Conservation (phyloP, 805 yeast genomes). For the Myxozyma monticola region DNA sequence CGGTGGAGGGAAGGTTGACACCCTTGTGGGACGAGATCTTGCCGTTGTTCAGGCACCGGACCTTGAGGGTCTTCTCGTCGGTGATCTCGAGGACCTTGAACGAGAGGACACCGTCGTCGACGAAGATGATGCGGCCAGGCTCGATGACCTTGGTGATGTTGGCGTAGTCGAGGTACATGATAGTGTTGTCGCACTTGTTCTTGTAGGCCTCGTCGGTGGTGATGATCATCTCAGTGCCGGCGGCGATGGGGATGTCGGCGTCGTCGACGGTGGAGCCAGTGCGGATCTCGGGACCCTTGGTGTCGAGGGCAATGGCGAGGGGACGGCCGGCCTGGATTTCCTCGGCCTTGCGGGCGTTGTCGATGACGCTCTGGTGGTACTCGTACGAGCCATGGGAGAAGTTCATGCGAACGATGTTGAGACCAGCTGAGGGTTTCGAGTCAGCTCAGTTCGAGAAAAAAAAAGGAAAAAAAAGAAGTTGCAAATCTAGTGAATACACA, state of each 20-base stretch:
- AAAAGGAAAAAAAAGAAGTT: too few species aligned
- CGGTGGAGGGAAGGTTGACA: slow-evolving; percentile 98
- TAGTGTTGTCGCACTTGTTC: slow-evolving; percentile 67
- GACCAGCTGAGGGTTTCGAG: slow-evolving; percentile 78
- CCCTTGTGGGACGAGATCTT: slow-evolving; percentile 97
- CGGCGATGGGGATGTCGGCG: slow-evolving; percentile 75
- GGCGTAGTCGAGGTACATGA: slow-evolving; percentile 90
- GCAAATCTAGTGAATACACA: slow-evolving; percentile 24
- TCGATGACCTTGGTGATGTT: slow-evolving; percentile 94
- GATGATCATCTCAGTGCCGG: slow-evolving; percentile 89
- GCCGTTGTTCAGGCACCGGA: slow-evolving; percentile 89
- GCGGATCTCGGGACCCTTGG: slow-evolving; percentile 99
- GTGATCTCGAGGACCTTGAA: slow-evolving; percentile 85
- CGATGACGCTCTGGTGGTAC: slow-evolving; percentile 95
- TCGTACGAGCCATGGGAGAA: slow-evolving; percentile 98
- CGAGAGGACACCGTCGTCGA: slow-evolving; percentile 97
- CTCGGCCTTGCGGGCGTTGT: slow-evolving; percentile 94
- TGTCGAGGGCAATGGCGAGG: slow-evolving; percentile 95
- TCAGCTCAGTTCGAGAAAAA: too few species aligned
- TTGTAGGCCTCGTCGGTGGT: slow-evolving; percentile 84
- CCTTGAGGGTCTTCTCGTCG: slow-evolving; percentile 80
- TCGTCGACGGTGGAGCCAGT: slow-evolving; percentile 89
- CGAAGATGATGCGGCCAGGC: slow-evolving; percentile 84
- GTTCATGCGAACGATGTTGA: slow-evolving; percentile 98
- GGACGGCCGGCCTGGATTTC: slow-evolving; percentile 92